Conservation (phyloP, 805 yeast genomes). For the Candida alai region DNA sequence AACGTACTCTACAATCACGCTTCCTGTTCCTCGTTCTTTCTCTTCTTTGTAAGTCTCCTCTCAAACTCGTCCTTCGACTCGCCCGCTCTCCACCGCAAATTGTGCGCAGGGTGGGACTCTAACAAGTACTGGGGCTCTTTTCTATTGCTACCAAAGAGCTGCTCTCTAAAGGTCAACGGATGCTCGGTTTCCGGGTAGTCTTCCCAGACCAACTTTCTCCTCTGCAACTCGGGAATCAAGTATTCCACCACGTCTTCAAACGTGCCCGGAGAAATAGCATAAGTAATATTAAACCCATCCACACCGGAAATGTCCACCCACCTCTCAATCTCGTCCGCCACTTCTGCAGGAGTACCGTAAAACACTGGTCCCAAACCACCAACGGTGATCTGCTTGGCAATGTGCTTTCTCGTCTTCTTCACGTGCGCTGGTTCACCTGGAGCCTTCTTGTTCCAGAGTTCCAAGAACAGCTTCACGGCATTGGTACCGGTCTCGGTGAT, state of each 20-base stretch:
- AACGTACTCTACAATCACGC: too few relatives aligned
- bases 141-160: conserved; percentile 24
- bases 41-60: conserved; percentile 7
- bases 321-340: conserved; percentile 36
- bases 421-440: conserved; percentile 19
- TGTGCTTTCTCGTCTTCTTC: conserved; percentile 19
- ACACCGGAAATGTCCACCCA: conserved; percentile 38
- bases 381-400: conserved; percentile 24
- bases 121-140: conserved; percentile 16
- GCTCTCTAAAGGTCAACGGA: conserved; percentile 35
- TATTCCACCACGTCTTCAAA: conserved; percentile 34
- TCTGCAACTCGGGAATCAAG: conserved; percentile 34
- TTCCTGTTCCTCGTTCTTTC: conserved; percentile 2
- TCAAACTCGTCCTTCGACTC: conserved; percentile 26
- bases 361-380: conserved; percentile 31
- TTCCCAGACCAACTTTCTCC: conserved; percentile 30
- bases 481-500: conserved; percentile 27
- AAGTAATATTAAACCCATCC: conserved; percentile 42
- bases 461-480: conserved; percentile 29
- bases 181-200: conserved; percentile 29
- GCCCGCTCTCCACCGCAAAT: conserved; percentile 23
- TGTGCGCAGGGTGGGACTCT: conserved; percentile 17
- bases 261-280: conserved; percentile 33
- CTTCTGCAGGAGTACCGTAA: conserved; percentile 33
- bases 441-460: conserved; percentile 28